Evolutionary conservation across 1,284 basidiomycete genomes (phyloP).

Genomic region (Cutaneotrichosporon sp.): DNA sequence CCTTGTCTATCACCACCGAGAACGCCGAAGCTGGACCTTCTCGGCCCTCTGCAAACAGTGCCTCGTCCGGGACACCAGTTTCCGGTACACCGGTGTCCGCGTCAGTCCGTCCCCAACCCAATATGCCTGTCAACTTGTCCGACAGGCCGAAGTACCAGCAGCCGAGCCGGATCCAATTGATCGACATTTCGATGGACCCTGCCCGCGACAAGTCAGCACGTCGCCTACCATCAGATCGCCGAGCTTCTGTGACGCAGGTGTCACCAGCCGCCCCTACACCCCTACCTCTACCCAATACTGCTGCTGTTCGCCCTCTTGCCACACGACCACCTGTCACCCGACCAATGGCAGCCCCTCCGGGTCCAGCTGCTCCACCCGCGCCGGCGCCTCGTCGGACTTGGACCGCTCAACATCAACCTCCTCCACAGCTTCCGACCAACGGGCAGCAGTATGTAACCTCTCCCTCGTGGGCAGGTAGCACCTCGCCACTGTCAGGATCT

Average conservation of each 20-base stretch:
- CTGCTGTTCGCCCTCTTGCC: not conserved
- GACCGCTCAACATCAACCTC: not conserved
- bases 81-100: not conserved
- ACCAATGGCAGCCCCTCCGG: not conserved
- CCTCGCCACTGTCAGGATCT: not conserved
- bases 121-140: not conserved
- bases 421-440: not conserved
- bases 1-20: not conserved
- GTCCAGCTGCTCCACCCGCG: not conserved
- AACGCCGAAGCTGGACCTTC: not conserved
- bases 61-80: not conserved
- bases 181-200: conserved; percentile 23
- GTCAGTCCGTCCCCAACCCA: not conserved
- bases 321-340: not conserved
- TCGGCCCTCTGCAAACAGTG: not conserved
- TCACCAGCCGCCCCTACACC: not conserved
- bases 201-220: not conserved
- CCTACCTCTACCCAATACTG: not conserved
- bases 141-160: conserved; percentile 31
- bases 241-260: not conserved
- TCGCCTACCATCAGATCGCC: not conserved
- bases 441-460: not conserved
- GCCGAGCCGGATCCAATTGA: conserved; percentile 24
- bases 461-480: not conserved
- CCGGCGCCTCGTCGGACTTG: not conserved